Base-by-base conservation (phyloP, 2,329 filamentous ascomycete genomes). In the Plectosphaerella cucumerina region DNA sequence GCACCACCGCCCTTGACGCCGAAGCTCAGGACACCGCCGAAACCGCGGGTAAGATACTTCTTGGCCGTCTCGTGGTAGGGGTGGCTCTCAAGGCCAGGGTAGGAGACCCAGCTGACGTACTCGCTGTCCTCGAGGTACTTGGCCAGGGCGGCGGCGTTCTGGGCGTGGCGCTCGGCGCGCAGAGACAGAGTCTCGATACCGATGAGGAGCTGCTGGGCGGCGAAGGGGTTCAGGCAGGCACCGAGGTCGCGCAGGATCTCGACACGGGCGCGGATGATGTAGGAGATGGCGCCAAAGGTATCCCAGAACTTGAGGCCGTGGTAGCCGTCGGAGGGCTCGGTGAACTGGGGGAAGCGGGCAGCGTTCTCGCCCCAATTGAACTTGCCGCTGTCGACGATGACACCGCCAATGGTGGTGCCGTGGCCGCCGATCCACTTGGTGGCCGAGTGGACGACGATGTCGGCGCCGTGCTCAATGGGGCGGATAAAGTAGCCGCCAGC, bases 371-470 rank as follows among this genome's bases (percentile, higher is more conserved):
- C 90, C 92, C 93, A 97, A 76, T 96, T 87, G 66, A 97, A 97
- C 67, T 90, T 94, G 62, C 92, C 92, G 58, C 86, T 83, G 73
- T 97, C 92, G 57, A 97, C 77, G 33, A 97, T 81, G 42, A 96
- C 81, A 54, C 92, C 92, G 52, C 81, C 92, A 58, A 97, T 89
- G 22, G 92, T 96, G 39, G 92, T 96, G 54, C 92, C 93, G 70
- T 97, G 93, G 41, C 92, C 92, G 51, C 92, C 92, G 56, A 97
- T 97, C 92, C 92, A 97, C 72, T 97, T 97, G 52, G 92, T 96
- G 11, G 91, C 91, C 37, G 89, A 94, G 78, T 97, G 91, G 21
- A 96, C 89, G 48, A 97, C 87, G 54, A 97, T 96, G 65, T 97
- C 92, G 56, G 89, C 92, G 50, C 92, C 92, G 69, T 96, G 88